Evolutionary conservation across 2,329 filamentous ascomycete genomes (phyloP).

Genomic region (Myriosclerotinia curreyana): DNA sequence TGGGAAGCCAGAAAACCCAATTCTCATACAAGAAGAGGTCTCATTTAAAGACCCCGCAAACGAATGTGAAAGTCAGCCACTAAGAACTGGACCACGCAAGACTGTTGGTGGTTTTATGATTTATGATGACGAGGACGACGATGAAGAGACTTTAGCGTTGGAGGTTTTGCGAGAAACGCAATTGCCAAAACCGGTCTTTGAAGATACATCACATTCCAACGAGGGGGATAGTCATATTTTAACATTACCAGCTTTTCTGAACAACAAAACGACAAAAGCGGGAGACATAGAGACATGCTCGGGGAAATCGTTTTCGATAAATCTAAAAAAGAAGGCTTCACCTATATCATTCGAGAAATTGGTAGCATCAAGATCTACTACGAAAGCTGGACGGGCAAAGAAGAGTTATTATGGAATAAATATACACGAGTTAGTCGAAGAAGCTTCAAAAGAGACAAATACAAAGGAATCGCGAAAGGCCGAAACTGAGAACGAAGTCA

Average conservation of each 20-base stretch:
- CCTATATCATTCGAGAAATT: conserved; percentile 61
- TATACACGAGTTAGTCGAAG: conserved; percentile 77
- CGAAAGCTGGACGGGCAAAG: conserved; percentile 64
- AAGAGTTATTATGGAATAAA: conserved; percentile 89
- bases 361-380: conserved; percentile 64
- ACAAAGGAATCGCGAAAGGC: conserved; percentile 42
- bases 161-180: conserved; percentile 14
- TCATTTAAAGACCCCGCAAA: conserved; percentile 4
- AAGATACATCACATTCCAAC: background rate
- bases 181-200: conserved; percentile 12
- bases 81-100: background rate
- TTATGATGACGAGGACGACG: conserved; percentile 24
- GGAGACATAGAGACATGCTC: conserved; percentile 37
- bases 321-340: conserved; percentile 49
- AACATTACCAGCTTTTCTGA: conserved; percentile 32
- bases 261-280: conserved; percentile 24
- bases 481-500: conserved; percentile 41
- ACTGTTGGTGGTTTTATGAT: conserved; percentile 25
- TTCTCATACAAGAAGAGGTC: background rate
- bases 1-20: conserved; percentile 25
- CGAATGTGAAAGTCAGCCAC: background rate
- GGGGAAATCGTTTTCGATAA: conserved; percentile 56
- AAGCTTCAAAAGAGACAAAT: conserved; percentile 54
- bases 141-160: background rate
- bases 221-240: background rate